These are phyloP conservation scores for Linum usitatissimum DNA, from an alignment of 345 rosid species.

Conservation along the genomic window DNA sequence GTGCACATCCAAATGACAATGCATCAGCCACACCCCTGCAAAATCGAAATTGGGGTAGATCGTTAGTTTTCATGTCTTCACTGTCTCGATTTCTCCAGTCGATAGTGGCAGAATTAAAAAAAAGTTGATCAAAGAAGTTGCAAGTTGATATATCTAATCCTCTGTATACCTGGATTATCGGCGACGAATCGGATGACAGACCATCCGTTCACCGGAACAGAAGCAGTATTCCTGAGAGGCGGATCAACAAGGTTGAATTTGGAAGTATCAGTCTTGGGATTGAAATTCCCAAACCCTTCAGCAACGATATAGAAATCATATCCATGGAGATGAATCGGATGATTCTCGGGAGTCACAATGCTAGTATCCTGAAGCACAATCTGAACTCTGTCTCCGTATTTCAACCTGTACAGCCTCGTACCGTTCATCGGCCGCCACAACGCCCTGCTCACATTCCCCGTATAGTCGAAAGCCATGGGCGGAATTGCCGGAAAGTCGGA, in stretches of 20 bases:
- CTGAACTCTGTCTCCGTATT: conserved; percentile 24
- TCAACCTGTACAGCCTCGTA: conserved; percentile 21
- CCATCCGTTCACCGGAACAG: conserved; percentile 37
- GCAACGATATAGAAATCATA: conserved; percentile 37
- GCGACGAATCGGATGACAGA: conserved; percentile 35
- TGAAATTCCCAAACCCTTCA: conserved; percentile 32
- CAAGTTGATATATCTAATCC: neutral
- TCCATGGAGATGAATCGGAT: conserved; percentile 43
- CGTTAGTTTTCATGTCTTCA: too few relatives aligned
- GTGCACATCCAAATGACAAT: conserved; percentile 27
- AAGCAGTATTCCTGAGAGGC: conserved; percentile 24
- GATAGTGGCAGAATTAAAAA: too few relatives aligned
- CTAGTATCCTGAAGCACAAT: conserved; percentile 35
- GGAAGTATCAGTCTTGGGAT: conserved; percentile 21
- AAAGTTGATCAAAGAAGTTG: too few relatives aligned
- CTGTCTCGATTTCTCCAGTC: too few relatives aligned
- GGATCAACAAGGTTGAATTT: conserved; percentile 35
- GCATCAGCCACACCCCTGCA: conserved; percentile 28
- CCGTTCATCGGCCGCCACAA: conserved; percentile 13
- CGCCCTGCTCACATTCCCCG: conserved; percentile 19
- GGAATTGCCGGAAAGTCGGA: conserved; percentile 30
- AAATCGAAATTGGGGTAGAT: too few relatives aligned
- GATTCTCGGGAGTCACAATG: conserved; percentile 25
- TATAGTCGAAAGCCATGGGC: conserved; percentile 27
- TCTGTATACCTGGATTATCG: conserved; percentile 27